Evolutionary conservation across 176 grass and related monocot species (phyloP), one percentile per base, ranked within the genome.

Genomic region (Raddia guianensis): DNA sequence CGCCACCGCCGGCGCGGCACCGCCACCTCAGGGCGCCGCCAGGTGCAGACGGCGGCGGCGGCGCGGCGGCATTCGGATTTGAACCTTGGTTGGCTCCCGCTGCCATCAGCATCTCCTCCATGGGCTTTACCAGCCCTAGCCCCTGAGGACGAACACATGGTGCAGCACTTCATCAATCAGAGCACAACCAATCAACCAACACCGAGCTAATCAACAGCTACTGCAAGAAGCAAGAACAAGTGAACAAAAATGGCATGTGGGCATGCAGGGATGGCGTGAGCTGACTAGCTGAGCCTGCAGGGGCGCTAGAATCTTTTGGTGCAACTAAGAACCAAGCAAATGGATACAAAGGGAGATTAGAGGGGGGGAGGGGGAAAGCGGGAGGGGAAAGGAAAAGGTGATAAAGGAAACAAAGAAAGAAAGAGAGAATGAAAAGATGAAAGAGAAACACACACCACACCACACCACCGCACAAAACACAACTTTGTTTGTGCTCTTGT

Each of bases 21-120:
- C 65, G 18, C 77, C 73, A 27, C 6, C 72, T 63, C 58, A 89
- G 43, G 59, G 58, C 34, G 1, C 56, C 63, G 0, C 82, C 82
- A 32, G 82, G 18, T 21, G 56, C 55, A 18, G 65, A 56, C 35
- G 77, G 14, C 10, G 78, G 65, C 11, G 66, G 49, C 45, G 42
- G 63, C 60, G 47, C 42, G 52, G 65, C 12, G 6, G 63, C 68
- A 37, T 83, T 91, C 45, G 66, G 78, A 46, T 70, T 78, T 47
- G 73, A 76, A 18, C 60, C 76, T 74, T 80, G 75, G 73, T 63
- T 66, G 12, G 77, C 58, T 81, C 72, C 80, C 44, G 79, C 53
- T n/a, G 67, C 79, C 82, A 85, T 85, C 47, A 83, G 74, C 86
- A 93, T 91, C 74, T 97, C 91, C 79, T 93, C 93, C 91, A 93